These are phyloP conservation scores for Taiozyma sp. DNA, from an alignment of 1,139 yeast genomes.

Conservation along the genomic window DNA sequence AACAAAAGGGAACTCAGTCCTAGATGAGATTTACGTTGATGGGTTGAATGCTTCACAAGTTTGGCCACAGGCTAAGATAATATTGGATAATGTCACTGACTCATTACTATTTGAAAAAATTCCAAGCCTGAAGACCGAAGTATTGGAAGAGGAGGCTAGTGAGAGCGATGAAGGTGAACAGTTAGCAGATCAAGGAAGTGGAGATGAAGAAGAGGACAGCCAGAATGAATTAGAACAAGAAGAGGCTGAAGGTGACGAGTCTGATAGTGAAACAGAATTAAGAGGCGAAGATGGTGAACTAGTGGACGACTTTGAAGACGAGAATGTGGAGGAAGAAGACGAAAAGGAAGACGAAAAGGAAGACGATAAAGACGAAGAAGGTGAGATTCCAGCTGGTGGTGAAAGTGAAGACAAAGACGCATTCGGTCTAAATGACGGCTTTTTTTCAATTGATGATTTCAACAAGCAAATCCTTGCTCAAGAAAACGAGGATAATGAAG, in stretches of 20 bases:
- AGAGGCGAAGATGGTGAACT: constrained; percentile 14
- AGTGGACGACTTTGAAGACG: constrained; percentile 15
- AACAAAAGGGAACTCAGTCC: constrained; percentile 54
- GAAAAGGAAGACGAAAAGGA: constrained; percentile 18
- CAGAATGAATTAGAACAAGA: constrained; percentile 2
- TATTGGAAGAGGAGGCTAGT: constrained; percentile 24
- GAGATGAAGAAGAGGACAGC: constrained; percentile 17
- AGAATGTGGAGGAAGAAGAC: constrained; percentile 12
- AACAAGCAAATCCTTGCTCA: constrained; percentile 73
- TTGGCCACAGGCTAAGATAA: constrained; percentile 88
- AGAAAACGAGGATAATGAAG: constrained; percentile 46
- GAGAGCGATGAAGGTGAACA: constrained; percentile 22
- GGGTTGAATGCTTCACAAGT: constrained; percentile 90
- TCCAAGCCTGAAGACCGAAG: constrained; percentile 33
- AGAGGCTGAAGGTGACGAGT: constrained; percentile 17
- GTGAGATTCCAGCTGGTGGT: constrained; percentile 9
- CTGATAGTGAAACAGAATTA: constrained; percentile 14
- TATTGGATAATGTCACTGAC: constrained; percentile 65
- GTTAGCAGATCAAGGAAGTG: constrained; percentile 21
- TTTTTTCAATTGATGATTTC: constrained; percentile 82
- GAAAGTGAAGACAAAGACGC: constrained; percentile 20
- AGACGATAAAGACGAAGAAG: constrained; percentile 21
- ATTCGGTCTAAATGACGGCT: constrained; percentile 75
- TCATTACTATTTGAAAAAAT: constrained; percentile 45
- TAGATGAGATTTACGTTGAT: constrained; percentile 78